A percentile compares a stretch with the other conserved stretches of the same genome.
Conservation (phyloP, 805 yeast species). For the Yarrowia bubula region DNA sequence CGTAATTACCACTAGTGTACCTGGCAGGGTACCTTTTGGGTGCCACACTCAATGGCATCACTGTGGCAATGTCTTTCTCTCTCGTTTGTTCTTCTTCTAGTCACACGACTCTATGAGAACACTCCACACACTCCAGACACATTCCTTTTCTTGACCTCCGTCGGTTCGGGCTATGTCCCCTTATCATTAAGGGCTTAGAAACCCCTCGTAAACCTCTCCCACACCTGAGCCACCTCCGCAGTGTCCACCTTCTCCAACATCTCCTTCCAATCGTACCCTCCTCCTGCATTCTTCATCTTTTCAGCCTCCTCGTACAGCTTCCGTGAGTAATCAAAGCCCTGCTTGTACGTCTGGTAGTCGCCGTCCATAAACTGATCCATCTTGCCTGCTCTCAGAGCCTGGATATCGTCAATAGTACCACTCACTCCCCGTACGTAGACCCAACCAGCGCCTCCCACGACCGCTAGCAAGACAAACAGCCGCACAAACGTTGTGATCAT, state of each 20-base stretch:
- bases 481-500: constrained; percentile 22
- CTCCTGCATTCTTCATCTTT: background rate
- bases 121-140: too few relatives aligned
- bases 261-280: constrained; percentile 6
- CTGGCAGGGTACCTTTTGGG: too few relatives aligned
- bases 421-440: constrained; percentile 18
- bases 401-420: constrained; percentile 9
- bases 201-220: constrained; percentile 17
- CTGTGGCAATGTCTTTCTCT: too few relatives aligned
- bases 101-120: too few relatives aligned
- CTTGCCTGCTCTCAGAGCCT: background rate
- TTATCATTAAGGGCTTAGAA: background rate
- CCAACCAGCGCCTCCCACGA: constrained; percentile 14
- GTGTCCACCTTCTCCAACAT: constrained; percentile 12
- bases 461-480: constrained; percentile 29
- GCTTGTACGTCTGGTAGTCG: constrained; percentile 4
- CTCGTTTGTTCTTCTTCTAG: too few relatives aligned
- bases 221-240: constrained; percentile 7
- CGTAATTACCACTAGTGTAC: too few relatives aligned
- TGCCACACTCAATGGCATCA: too few relatives aligned
- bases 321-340: constrained; percentile 18
- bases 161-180: background rate
- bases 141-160: background rate
- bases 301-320: constrained; percentile 27
- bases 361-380: constrained; percentile 19